Evolutionary conservation across 305 asterid genomes (phyloP).

Genomic region (Lippia alba): DNA sequence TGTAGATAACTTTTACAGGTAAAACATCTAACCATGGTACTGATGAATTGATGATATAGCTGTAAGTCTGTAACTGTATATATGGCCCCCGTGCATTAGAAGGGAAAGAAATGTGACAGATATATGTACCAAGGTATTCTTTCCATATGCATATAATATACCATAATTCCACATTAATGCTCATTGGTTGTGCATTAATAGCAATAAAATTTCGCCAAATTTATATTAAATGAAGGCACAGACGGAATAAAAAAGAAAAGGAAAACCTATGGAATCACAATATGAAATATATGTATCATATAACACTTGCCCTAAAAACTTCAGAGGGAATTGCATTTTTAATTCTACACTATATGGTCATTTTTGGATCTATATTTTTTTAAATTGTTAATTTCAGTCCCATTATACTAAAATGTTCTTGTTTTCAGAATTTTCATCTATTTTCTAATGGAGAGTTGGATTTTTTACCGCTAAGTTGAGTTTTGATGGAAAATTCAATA

Average conservation of each 20-base stretch:
- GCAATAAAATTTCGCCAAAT: background rate
- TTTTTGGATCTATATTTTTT: no score
- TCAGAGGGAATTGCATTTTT: no score
- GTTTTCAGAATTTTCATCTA: no score
- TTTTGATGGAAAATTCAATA: no score
- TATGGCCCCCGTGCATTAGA: background rate
- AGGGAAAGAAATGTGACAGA: background rate
- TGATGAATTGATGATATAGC: background rate
- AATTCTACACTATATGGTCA: no score
- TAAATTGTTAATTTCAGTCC: no score
- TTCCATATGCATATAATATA: background rate
- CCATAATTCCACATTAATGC: slow-evolving; percentile 12
- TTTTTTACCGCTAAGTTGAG: no score
- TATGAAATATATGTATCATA: no score
- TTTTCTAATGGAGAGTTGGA: no score
- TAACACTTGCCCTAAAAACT: no score
- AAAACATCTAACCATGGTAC: slow-evolving; percentile 5
- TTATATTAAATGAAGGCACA: background rate
- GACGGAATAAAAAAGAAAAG: background rate
- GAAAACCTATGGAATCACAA: background rate
- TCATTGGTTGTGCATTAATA: background rate
- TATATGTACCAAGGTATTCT: background rate
- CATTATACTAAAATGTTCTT: no score
- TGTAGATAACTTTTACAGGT: slow-evolving; percentile 4
- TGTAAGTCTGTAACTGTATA: background rate